phyloP scores from a whole-genome alignment of 2,329 filamentous ascomycete species.

The Aspergillus persii region DNA sequence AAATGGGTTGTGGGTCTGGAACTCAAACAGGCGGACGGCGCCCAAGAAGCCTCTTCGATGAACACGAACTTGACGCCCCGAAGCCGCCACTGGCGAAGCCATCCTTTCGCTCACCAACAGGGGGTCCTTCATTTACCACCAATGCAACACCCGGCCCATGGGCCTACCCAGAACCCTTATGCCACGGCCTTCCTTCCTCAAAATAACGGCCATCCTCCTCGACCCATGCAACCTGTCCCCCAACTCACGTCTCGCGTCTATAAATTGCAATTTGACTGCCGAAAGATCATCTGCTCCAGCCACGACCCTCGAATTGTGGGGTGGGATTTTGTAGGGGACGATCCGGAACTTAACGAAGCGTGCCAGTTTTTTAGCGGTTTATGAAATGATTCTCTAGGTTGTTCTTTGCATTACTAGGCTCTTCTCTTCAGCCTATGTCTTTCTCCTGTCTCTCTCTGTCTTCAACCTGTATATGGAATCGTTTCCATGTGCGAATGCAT shows the following conservation, averaged over 20 bases:
- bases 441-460: neutral
- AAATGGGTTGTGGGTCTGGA: conserved; percentile 78
- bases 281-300: conserved; percentile 90
- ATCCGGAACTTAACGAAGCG: conserved; percentile 74
- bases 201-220: neutral
- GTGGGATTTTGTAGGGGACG: conserved; percentile 94
- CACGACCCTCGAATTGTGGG: conserved; percentile 90
- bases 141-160: neutral
- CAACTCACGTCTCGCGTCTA: conserved; percentile 67
- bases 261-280: conserved; percentile 93
- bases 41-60: neutral
- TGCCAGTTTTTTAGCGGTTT: conserved; percentile 68
- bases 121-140: neutral
- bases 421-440: neutral
- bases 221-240: neutral
- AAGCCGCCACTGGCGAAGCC: neutral
- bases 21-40: conserved; percentile 56
- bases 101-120: neutral
- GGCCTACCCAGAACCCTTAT: neutral
- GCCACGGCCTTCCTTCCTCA: neutral
- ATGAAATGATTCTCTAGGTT: conserved; percentile 19
- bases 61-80: neutral
- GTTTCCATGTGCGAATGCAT: neutral
- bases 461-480: neutral
- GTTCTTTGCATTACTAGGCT: neutral